Conservation (phyloP, 768 basidiomycete genomes). For the Boletus vinaceobasis region DNA sequence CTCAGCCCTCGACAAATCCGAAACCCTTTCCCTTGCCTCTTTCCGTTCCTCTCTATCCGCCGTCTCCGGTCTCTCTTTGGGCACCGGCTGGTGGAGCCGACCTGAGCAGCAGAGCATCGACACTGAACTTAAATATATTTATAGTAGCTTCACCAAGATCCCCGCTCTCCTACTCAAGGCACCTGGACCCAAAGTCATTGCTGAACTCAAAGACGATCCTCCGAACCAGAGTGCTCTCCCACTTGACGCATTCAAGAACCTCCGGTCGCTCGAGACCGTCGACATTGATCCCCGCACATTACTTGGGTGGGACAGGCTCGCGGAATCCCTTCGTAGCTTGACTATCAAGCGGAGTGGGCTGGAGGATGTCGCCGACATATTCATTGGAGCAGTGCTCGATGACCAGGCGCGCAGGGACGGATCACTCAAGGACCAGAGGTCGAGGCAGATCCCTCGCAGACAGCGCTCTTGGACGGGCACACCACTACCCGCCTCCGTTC, state of each 20-base stretch:
- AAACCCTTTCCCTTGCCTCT: constrained; percentile 70
- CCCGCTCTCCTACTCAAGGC: constrained; percentile 70
- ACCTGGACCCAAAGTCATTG: constrained; percentile 61
- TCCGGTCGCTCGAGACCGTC: constrained; percentile 68
- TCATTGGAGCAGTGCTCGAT: constrained; percentile 73
- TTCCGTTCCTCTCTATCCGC: constrained; percentile 74
- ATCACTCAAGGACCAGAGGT: constrained; percentile 44
- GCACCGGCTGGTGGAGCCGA: constrained; percentile 69
- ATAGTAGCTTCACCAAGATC: constrained; percentile 86
- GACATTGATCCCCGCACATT: constrained; percentile 82
- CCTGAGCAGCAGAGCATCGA: constrained; percentile 59
- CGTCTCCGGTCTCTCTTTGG: constrained; percentile 73
- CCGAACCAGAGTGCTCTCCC: constrained; percentile 76
- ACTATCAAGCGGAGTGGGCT: constrained; percentile 77
- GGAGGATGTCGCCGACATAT: constrained; percentile 75
- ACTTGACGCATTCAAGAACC: constrained; percentile 79
- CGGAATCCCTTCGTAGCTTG: constrained; percentile 67
- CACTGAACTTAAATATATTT: constrained; percentile 78
- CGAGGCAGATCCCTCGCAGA: constrained; percentile 42
- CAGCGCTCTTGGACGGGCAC: constrained; percentile 49
- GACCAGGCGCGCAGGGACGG: constrained; percentile 67
- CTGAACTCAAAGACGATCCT: constrained; percentile 65
- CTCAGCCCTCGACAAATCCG: constrained; percentile 57
- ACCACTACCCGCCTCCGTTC: constrained; percentile 54
- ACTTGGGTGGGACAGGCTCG: constrained; percentile 79